phyloP scores from a whole-genome alignment of 1,139 yeast species.

The Petasospora fabianii region DNA sequence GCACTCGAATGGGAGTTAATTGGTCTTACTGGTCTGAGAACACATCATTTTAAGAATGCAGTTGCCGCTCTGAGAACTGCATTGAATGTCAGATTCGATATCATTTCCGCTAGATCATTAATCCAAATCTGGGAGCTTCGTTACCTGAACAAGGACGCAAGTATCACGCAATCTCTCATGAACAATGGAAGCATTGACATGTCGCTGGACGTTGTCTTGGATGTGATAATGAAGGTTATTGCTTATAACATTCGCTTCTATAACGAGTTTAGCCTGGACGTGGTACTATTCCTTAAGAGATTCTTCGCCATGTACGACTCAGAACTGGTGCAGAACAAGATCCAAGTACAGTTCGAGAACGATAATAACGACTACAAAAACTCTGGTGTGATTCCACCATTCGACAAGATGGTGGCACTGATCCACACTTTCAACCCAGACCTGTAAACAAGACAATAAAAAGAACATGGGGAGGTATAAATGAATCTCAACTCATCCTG shows the following conservation, averaged over 20 bases:
- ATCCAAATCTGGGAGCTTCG: slow-evolving; percentile 30
- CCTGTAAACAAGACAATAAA: background rate
- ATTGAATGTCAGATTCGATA: slow-evolving; percentile 68
- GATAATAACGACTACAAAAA: slow-evolving; percentile 25
- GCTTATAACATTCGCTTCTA: slow-evolving; percentile 38
- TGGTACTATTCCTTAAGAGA: slow-evolving; percentile 30
- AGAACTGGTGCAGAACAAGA: slow-evolving; percentile 32
- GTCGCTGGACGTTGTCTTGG: slow-evolving; percentile 31
- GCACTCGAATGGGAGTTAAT: slow-evolving; percentile 93
- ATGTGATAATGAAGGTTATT: slow-evolving; percentile 30
- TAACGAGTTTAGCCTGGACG: slow-evolving; percentile 32
- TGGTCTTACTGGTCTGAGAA: slow-evolving; percentile 76
- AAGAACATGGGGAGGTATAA: background rate
- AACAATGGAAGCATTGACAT: slow-evolving; percentile 24
- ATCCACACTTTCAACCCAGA: slow-evolving; percentile 5
- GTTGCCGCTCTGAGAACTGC: slow-evolving; percentile 76
- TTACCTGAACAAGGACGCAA: slow-evolving; percentile 15
- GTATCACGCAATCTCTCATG: slow-evolving; percentile 13
- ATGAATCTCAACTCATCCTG: too few relatives aligned
- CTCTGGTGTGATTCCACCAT: slow-evolving; percentile 26
- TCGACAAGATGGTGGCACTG: slow-evolving; percentile 20
- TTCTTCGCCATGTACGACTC: slow-evolving; percentile 29
- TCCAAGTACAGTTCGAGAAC: slow-evolving; percentile 28
- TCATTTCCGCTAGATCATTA: slow-evolving; percentile 40
- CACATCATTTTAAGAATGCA: slow-evolving; percentile 78